Percentiles rank a stretch among this genome's conserved stretches.
Evolutionary conservation across 2,329 filamentous ascomycete species (phyloP).

Genomic region (Calonectria leucothoes): DNA sequence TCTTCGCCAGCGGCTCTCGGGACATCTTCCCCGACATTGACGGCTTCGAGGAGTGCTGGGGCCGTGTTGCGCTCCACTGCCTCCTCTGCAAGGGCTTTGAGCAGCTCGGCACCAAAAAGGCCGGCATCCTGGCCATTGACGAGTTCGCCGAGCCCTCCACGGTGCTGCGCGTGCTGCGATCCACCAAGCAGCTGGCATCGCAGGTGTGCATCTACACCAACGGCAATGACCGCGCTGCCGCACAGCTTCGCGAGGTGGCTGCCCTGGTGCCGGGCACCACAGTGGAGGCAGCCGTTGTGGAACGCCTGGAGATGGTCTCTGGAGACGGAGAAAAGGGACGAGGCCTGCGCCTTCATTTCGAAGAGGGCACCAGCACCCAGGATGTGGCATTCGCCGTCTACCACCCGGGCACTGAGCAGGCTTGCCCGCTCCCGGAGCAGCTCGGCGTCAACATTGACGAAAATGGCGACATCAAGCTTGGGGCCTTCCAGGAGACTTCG

Average conservation of each 20-base stretch:
- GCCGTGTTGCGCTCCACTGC: neutral
- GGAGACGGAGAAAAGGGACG: neutral
- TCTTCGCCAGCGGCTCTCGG: neutral
- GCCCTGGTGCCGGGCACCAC: neutral
- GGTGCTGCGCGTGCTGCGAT: neutral
- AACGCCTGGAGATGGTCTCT: neutral
- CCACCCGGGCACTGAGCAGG: neutral
- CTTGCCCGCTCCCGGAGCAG: neutral
- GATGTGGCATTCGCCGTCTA: neutral
- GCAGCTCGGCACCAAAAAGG: neutral
- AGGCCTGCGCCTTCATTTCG: neutral
- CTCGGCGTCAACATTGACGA: neutral
- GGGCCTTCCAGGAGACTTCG: neutral
- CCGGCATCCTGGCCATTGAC: neutral
- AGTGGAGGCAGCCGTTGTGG: neutral
- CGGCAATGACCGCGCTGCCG: neutral
- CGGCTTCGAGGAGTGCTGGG: neutral
- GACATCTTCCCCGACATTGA: neutral
- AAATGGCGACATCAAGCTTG: neutral
- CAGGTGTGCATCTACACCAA: neutral
- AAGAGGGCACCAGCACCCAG: neutral
- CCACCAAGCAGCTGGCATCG: neutral
- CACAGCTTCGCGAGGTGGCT: neutral
- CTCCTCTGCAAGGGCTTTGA: neutral
- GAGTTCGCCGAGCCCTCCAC: neutral